phyloP scores from a whole-genome alignment of 768 basidiomycete genomes.

The Ephemerocybe angulata region DNA sequence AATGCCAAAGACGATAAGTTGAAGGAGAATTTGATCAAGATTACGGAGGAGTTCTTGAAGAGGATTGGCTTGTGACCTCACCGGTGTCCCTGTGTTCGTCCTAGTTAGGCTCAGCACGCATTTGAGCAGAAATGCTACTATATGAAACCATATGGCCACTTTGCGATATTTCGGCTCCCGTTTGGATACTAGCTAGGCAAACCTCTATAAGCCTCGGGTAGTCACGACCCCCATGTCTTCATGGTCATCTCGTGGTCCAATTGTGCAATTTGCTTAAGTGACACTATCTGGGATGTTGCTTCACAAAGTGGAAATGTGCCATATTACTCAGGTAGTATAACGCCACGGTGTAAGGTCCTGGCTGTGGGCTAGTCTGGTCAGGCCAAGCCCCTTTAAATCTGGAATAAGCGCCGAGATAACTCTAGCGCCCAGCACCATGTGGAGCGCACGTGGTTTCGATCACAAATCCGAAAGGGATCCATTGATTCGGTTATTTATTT shows the following conservation, averaged over 20 bases:
- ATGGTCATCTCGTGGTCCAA: no score
- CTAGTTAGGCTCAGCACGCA: neutral
- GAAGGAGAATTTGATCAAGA: conserved; percentile 37
- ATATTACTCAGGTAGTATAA: no score
- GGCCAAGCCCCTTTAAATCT: neutral
- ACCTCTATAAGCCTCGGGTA: no score
- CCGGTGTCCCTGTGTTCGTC: neutral
- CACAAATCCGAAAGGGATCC: neutral
- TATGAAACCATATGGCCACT: neutral
- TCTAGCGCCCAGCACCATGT: neutral
- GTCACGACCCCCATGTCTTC: no score
- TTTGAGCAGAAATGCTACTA: neutral
- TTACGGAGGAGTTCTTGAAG: conserved; percentile 30
- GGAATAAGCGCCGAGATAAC: neutral
- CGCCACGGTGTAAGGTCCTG: neutral
- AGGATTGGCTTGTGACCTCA: conserved; percentile 12
- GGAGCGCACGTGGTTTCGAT: neutral
- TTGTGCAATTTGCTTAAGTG: no score
- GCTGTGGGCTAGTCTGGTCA: neutral
- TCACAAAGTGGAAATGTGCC: no score
- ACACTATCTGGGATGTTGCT: no score
- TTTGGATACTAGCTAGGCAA: no score
- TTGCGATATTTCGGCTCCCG: neutral
- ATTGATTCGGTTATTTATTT: neutral
- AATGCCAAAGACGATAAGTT: conserved; percentile 29